Percentiles rank a stretch among this genome's conserved stretches.
Evolutionary conservation across 1,284 basidiomycete species (phyloP).

Genomic region (Naganishia liquefaciens): DNA sequence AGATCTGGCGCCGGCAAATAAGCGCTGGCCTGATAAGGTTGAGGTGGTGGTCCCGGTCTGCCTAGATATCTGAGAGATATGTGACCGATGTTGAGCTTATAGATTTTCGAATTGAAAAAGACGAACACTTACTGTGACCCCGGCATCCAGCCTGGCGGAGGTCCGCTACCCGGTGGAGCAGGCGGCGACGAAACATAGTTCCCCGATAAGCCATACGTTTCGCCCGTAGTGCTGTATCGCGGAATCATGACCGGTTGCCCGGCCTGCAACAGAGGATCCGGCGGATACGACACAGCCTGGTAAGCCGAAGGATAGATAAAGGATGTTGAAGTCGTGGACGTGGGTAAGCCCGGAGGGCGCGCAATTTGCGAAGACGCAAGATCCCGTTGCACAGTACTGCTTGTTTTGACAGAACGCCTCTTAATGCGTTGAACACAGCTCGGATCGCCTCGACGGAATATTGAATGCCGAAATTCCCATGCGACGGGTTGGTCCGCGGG

Average conservation of each 20-base stretch:
- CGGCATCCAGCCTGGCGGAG: constrained; percentile 9
- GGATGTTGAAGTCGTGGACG: neutral
- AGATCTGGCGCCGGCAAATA: constrained; percentile 7
- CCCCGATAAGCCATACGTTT: constrained; percentile 4
- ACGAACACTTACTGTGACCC: neutral
- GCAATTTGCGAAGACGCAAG: constrained; percentile 20
- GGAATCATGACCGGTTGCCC: constrained; percentile 9
- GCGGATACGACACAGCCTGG: constrained; percentile 7
- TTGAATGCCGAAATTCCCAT: constrained; percentile 55
- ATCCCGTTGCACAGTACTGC: constrained; percentile 15
- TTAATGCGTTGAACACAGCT: constrained; percentile 53
- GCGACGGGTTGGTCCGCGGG: constrained; percentile 45
- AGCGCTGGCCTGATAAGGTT: constrained; percentile 4
- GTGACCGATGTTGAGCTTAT: neutral
- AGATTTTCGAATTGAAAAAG: neutral
- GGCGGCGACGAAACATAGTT: neutral
- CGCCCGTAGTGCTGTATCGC: constrained; percentile 7
- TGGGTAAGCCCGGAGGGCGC: constrained; percentile 7
- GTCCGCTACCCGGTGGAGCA: neutral
- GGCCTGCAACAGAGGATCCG: constrained; percentile 8
- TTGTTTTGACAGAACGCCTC: constrained; percentile 34
- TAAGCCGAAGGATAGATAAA: constrained; percentile 11
- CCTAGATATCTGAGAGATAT: constrained; percentile 6
- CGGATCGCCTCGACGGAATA: constrained; percentile 53
- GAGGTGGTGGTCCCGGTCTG: neutral